Evolutionary conservation across 2,329 filamentous ascomycete species (phyloP), one percentile per base, ranked within the genome.

Genomic region (Colletotrichum neosansevieriae): DNA sequence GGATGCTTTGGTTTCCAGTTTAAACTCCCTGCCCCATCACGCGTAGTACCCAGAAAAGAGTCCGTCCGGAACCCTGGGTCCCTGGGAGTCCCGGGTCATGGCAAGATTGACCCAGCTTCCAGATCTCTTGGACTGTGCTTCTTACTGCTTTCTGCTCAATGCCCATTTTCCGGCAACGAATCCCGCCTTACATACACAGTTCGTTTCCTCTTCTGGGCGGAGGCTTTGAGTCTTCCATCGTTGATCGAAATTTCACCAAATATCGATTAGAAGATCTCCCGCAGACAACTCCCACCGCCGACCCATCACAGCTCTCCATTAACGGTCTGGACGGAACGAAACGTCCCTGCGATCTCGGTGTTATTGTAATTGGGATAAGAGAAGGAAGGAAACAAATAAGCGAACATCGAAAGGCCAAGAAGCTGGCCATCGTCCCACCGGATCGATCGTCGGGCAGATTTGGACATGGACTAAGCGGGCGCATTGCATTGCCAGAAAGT

Each of bases 231-330:
- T 15, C 32, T 19, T 40, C 53, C 11, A 34, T 24, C 17, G 58
- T 50, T 40, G 58, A 60, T 60, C 45, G 19, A 60, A 60, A 60
- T 60, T 29, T 50, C 21, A 60, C 45, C 5, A 51, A 40, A 42
- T 60, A 21, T 21, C 42, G 13, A 19, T 32, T 36, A 45, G 58
- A 42, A 49, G 34, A 60, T 60, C 58, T 60, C 58, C 58, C 58
- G 56, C 13, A 32, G 5, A 15, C 19, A n/a, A 24, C 42, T 57
- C 19, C 34, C 38, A 57, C 34, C 36, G 29, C 12, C 36, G 53
- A 17, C 53, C 53, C 53, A 57, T 36, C 38, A 36, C 50, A 36
- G 50, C n/a, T 53, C 29, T 29, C 17, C 32, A 34, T 12, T 3
- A 29, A 53, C 13, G 15, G 50, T 17, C 13, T n/a, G 17, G 29